These are phyloP conservation scores for Verbascum thapsus DNA, from an alignment of 257 asterid genomes.

Conservation along the genomic window DNA sequence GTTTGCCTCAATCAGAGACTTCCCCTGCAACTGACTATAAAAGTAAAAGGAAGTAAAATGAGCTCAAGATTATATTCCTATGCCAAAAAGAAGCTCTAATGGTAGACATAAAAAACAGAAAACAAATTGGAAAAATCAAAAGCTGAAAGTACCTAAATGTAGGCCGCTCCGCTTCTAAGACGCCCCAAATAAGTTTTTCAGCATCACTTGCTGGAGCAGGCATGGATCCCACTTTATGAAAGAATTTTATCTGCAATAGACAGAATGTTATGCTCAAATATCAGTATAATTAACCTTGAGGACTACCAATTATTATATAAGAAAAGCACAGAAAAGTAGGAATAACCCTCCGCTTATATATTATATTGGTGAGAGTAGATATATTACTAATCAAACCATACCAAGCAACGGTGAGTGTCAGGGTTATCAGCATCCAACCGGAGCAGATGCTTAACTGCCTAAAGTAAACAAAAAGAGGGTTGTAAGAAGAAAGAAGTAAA, in stretches of 20 bases:
- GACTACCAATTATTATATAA: neutral
- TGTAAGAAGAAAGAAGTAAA: constrained; percentile 21
- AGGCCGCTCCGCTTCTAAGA: constrained; percentile 79
- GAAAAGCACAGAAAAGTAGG: constrained; percentile 7
- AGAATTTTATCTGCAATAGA: constrained; percentile 74
- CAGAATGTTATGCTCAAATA: constrained; percentile 15
- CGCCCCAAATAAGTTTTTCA: constrained; percentile 79
- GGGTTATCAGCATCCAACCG: constrained; percentile 80
- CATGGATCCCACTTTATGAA: constrained; percentile 73
- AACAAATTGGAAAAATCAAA: neutral
- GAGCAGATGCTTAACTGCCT: constrained; percentile 85
- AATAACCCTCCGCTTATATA: constrained; percentile 3
- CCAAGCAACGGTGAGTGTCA: constrained; percentile 86
- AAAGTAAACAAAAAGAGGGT: constrained; percentile 32
- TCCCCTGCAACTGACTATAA: constrained; percentile 78
- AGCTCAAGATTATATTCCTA: constrained; percentile 12
- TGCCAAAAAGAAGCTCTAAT: constrained; percentile 12
- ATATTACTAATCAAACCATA: constrained; percentile 41
- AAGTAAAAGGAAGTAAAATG: constrained; percentile 24
- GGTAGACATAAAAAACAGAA: neutral
- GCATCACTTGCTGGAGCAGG: constrained; percentile 67
- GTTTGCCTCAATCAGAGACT: constrained; percentile 82
- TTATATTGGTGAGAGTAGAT: neutral
- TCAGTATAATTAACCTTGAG: neutral
- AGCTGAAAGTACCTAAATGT: constrained; percentile 57